phyloP scores from a whole-genome alignment of 106 monocot species.

The Apostasia ramifera region DNA sequence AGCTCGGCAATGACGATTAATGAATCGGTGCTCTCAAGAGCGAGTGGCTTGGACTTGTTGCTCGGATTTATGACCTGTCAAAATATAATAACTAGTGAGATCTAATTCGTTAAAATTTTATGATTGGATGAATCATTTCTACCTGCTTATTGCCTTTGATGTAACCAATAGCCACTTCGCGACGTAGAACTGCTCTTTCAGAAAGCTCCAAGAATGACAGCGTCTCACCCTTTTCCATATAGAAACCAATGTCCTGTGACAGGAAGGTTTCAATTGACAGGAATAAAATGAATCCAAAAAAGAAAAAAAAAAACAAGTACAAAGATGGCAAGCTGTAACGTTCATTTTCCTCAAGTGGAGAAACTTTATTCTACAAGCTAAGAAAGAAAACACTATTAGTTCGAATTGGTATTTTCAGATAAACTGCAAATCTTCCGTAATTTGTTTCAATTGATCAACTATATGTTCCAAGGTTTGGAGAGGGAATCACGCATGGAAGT shows the following conservation, averaged over 20 bases:
- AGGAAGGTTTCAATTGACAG: neutral
- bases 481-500: no score
- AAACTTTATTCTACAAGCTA: no score
- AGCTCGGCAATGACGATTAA: slow-evolving; percentile 86
- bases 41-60: slow-evolving; percentile 54
- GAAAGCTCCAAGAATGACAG: slow-evolving; percentile 84
- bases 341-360: no score
- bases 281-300: no score
- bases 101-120: neutral
- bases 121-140: neutral
- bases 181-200: slow-evolving; percentile 77
- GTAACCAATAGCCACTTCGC: slow-evolving; percentile 91
- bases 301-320: no score
- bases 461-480: no score
- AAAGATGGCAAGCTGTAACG: no score
- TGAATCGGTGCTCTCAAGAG: slow-evolving; percentile 61
- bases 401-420: no score
- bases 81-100: neutral
- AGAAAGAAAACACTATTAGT: no score
- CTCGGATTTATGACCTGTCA: slow-evolving; percentile 81
- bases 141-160: slow-evolving; percentile 76
- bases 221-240: slow-evolving; percentile 75
- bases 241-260: slow-evolving; percentile 66
- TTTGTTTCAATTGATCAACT: no score
- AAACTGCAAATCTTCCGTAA: no score